Percentiles rank a stretch among this genome's conserved stretches.
These are phyloP conservation scores for Cardamine resedifolia DNA, from an alignment of 345 rosid genomes.

Conservation along the genomic window DNA sequence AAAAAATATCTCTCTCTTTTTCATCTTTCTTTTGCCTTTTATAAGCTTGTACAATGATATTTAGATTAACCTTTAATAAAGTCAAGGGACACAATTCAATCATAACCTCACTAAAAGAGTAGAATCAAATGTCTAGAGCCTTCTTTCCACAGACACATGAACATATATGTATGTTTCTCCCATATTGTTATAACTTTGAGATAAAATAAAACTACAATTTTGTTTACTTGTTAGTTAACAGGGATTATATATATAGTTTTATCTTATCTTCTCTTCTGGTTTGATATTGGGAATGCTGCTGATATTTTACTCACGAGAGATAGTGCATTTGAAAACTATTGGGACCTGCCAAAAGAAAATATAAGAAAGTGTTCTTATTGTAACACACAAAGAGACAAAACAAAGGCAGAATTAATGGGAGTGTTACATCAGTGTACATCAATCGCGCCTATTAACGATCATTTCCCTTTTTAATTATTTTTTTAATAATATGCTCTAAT, in stretches of 20 bases:
- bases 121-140: conserved; percentile 36
- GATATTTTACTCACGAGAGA: conserved; percentile 13
- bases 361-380: conserved; percentile 39
- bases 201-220: background rate
- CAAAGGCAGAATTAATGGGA: conserved; percentile 35
- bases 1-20: conserved; percentile 20
- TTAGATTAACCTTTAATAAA: conserved; percentile 45
- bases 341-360: conserved; percentile 21
- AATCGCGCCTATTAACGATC: conserved; percentile 12
- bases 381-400: conserved; percentile 24
- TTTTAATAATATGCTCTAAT: conserved; percentile 40
- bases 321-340: conserved; percentile 8
- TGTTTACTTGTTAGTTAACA: background rate
- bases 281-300: conserved; percentile 9
- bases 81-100: conserved; percentile 42
- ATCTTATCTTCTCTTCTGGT: conserved; percentile 5
- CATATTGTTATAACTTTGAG: conserved; percentile 25
- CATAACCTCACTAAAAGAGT: conserved; percentile 42
- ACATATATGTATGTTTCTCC: conserved; percentile 26
- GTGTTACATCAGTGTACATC: conserved; percentile 36
- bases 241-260: background rate
- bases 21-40: conserved; percentile 8
- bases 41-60: conserved; percentile 30
- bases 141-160: conserved; percentile 17
- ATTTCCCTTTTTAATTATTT: background rate